Percentiles rank a stretch among this genome's conserved stretches.
phyloP scores from a whole-genome alignment of 176 grass and related monocot genomes.

The Bolboschoenus planiculmis region DNA sequence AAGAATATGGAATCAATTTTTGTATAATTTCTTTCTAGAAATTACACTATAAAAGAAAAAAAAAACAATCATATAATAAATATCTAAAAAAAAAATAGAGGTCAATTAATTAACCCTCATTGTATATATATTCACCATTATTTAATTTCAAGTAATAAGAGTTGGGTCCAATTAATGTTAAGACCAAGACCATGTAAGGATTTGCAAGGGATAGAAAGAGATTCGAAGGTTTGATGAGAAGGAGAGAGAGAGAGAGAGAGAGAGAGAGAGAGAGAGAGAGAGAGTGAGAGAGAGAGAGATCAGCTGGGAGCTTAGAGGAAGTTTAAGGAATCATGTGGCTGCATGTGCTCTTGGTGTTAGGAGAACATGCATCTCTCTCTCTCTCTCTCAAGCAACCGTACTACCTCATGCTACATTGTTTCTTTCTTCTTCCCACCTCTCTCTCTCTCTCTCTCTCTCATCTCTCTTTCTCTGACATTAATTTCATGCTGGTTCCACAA shows the following conservation, averaged over 20 bases:
- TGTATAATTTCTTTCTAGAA: background rate
- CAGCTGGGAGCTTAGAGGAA: background rate
- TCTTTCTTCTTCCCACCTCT: slow-evolving; percentile 12
- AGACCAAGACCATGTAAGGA: background rate
- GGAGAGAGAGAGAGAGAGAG: too few species aligned
- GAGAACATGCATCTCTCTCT: slow-evolving; percentile 26
- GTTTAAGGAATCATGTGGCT: slow-evolving; percentile 30
- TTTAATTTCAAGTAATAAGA: background rate
- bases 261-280: too few species aligned
- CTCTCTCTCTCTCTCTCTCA: too few species aligned
- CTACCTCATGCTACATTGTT: slow-evolving; percentile 7
- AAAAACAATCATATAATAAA: background rate
- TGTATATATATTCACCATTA: background rate
- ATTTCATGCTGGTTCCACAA: slow-evolving; percentile 6
- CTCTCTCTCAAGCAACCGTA: background rate
- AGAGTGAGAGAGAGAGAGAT: too few species aligned
- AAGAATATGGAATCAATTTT: too few species aligned
- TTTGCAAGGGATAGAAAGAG: background rate
- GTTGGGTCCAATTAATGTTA: background rate
- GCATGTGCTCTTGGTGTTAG: slow-evolving; percentile 27
- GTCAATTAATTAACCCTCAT: background rate
- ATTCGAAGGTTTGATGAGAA: too few species aligned
- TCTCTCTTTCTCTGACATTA: background rate
- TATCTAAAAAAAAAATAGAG: background rate
- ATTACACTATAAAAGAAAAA: too few species aligned